Evolutionary conservation across 1,284 basidiomycete genomes (phyloP).

Genomic region (Acaromyces ingoldii): DNA sequence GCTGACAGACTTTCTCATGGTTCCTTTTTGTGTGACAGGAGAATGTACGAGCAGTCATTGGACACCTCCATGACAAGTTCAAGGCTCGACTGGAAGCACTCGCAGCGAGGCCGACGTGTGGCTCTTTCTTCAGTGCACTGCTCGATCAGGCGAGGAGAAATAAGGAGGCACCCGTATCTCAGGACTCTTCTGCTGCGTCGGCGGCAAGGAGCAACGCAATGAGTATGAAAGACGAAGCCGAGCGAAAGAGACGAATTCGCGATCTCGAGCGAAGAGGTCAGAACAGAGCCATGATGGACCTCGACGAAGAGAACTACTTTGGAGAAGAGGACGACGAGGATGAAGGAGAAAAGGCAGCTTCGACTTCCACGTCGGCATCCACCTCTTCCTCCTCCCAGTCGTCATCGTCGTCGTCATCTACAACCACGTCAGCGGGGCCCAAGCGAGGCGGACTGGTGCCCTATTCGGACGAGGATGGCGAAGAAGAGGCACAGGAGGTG

Average conservation of each 20-base stretch:
- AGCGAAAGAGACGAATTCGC: conserved; percentile 11
- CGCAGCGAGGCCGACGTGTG: conserved; percentile 62
- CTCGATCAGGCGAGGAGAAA: too few species aligned
- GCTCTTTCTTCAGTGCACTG: conserved; percentile 67
- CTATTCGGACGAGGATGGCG: conserved; percentile 7
- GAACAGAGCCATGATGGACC: conserved; percentile 43
- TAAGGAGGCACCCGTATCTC: too few species aligned
- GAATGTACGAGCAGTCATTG: conserved; percentile 77
- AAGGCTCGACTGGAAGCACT: conserved; percentile 65
- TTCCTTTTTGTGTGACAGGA: conserved; percentile 59
- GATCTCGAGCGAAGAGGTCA: conserved; percentile 14
- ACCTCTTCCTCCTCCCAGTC: background rate
- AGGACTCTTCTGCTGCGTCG: too few species aligned
- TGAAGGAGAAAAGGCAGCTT: conserved; percentile 7
- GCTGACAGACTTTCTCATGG: background rate
- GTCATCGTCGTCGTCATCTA: background rate
- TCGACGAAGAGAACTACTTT: conserved; percentile 81
- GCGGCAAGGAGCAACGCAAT: too few species aligned
- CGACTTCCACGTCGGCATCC: background rate
- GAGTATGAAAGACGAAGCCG: conserved; percentile 5
- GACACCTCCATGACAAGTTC: conserved; percentile 75
- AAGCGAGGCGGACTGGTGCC: background rate
- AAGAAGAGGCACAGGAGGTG: background rate
- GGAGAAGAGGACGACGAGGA: conserved; percentile 66
- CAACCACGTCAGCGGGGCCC: background rate